Base-by-base conservation (phyloP, 2,329 filamentous ascomycete genomes). In the Aspergillus aculeatus region DNA sequence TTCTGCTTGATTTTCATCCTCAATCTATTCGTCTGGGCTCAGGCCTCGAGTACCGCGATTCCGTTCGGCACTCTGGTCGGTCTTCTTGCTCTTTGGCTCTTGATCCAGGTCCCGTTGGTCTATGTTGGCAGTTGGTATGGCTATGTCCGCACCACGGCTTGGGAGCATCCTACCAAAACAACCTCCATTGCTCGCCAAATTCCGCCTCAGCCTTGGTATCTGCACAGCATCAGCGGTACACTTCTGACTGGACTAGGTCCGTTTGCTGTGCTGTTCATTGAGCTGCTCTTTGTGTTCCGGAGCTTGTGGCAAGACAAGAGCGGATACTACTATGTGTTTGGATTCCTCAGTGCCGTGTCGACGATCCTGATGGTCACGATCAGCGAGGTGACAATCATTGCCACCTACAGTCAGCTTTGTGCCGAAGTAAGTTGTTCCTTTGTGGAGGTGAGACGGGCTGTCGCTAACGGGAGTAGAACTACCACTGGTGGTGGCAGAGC, bases 401-500 rank as follows among this genome's bases (percentile, higher is more conserved):
- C 88, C 1, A 89, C 92, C 16, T 96, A 96, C 75, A 84, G 90
- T 51, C 89, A 91, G 77, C 84, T 96, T 19, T 94, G 91, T 77
- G 83, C 86, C 1, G 92, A 96, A 80, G 83, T 84, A 75, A 44
- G 60, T 54, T 3, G 3, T 19, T 14, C 29, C n/a, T 11, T 1
- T 19, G 35, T 24, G 24, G 32, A 5, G 10, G 14, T 38, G 5
- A 12, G 19, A 11, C n/a, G 11, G 26, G n/a, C 9, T 10, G 4
- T 47, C 19, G 49, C 63, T 66, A 35, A 65, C 62, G 32, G 21
- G 52, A 26, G 9, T 52, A 86, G 83, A 92, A 96, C 75, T 89
- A 95, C 76, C 85, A 91, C 73, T 96, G 92, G 92, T 95, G 90
- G 90, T 96, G 91, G 91, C 89, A 91, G 73, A 91, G 89, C 54